A percentile compares a stretch with the other conserved stretches of the same genome.
These are phyloP conservation scores for Retiboletus fuscus DNA, from an alignment of 1,284 basidiomycete genomes.

Conservation along the genomic window DNA sequence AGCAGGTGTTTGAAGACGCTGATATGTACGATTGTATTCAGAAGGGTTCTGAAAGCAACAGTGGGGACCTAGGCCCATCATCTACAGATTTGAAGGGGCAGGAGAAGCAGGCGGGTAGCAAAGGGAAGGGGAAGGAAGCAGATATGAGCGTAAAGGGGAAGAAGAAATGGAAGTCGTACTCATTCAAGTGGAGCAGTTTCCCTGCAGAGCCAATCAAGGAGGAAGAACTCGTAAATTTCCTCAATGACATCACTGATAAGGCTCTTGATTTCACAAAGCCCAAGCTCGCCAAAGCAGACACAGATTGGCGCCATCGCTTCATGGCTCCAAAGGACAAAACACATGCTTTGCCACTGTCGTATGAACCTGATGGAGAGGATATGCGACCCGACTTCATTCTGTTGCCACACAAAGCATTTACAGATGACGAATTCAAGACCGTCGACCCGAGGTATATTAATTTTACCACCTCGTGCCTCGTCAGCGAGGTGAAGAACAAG, in stretches of 20 bases:
- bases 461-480: too few relatives aligned
- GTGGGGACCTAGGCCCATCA: background rate
- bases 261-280: constrained; percentile 21
- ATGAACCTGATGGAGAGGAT: too few relatives aligned
- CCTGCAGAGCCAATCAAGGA: too few relatives aligned
- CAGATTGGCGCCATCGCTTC: too few relatives aligned
- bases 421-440: constrained; percentile 26
- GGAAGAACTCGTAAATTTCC: constrained; percentile 29
- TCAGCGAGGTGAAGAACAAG: too few relatives aligned
- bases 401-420: constrained; percentile 31
- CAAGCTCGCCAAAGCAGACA: too few relatives aligned
- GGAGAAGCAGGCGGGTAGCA: too few relatives aligned
- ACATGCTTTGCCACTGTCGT: constrained; percentile 27
- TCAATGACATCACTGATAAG: too few relatives aligned
- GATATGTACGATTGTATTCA: background rate
- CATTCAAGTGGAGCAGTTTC: constrained; percentile 28
- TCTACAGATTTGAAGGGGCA: background rate
- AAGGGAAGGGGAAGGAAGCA: too few relatives aligned
- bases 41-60: background rate
- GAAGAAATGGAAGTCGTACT: constrained; percentile 14
- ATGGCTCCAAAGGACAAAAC: too few relatives aligned
- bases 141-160: too few relatives aligned
- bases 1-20: constrained; percentile 17
- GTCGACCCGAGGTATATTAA: too few relatives aligned
- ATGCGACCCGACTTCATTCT: constrained; percentile 35